A percentile compares a stretch with the other conserved stretches of the same genome.
phyloP scores from a whole-genome alignment of 2,329 filamentous ascomycete genomes.

The Cytospora chrysosperma region DNA sequence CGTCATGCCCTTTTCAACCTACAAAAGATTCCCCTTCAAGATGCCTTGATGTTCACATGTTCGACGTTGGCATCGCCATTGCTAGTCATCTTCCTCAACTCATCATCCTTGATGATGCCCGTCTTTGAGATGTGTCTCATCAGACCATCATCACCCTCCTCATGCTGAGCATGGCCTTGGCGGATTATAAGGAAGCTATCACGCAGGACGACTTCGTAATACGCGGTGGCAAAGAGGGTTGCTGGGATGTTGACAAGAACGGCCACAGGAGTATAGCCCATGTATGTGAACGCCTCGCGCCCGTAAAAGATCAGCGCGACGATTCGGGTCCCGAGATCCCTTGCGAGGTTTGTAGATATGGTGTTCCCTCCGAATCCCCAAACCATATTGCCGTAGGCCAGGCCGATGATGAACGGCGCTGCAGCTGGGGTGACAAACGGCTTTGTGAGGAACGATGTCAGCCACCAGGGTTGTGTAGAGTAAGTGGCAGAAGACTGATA shows the following conservation, averaged over 20 bases:
- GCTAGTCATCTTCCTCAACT: constrained; percentile 12
- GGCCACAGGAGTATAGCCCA: constrained; percentile 49
- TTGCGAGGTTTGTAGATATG: constrained; percentile 56
- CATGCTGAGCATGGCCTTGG: constrained; percentile 49
- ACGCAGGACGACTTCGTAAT: constrained; percentile 50
- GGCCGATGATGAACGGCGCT: constrained; percentile 54
- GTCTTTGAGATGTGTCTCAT: constrained; percentile 41
- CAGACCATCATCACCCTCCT: constrained; percentile 51
- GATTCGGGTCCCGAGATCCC: constrained; percentile 58
- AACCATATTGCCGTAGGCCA: constrained; percentile 53
- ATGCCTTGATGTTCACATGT: not conserved
- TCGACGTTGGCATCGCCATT: constrained; percentile 9
- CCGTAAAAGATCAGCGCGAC: constrained; percentile 59
- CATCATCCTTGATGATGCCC: constrained; percentile 32
- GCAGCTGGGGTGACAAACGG: constrained; percentile 50
- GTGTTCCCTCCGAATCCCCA: constrained; percentile 58
- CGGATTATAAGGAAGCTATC: constrained; percentile 53
- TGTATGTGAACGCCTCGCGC: constrained; percentile 43
- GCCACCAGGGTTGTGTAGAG: not conserved
- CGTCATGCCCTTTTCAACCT: too few relatives aligned
- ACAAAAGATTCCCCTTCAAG: not conserved
- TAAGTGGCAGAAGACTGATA: not conserved
- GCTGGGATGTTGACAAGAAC: constrained; percentile 58
- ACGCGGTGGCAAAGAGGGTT: constrained; percentile 52
- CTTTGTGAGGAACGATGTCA: not conserved